Evolutionary conservation across 2,329 filamentous ascomycete genomes (phyloP).

Genomic region (Shiraia bambusicola): DNA sequence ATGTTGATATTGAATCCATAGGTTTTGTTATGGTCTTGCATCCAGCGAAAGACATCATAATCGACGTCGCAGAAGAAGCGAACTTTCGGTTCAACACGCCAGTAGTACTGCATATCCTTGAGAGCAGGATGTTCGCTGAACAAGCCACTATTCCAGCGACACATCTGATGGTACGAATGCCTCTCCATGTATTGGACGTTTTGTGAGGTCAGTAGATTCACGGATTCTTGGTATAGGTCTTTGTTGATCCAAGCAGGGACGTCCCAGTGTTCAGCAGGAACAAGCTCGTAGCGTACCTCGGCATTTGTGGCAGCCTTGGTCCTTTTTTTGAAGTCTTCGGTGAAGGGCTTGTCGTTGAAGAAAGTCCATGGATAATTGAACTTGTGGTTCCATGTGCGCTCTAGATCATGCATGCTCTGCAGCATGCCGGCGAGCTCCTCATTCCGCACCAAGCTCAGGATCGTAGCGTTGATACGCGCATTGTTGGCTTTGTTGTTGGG

Average conservation of each 20-base stretch:
- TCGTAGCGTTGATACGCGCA: constrained; percentile 87
- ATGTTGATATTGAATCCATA: constrained; percentile 99
- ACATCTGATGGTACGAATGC: constrained; percentile 97
- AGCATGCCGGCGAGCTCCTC: constrained; percentile 83
- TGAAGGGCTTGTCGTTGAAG: constrained; percentile 94
- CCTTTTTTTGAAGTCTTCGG: constrained; percentile 84
- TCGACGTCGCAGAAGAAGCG: constrained; percentile 99
- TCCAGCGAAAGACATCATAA: constrained; percentile 97
- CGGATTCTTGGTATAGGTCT: constrained; percentile 81
- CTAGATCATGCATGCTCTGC: constrained; percentile 85
- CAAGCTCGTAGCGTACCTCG: constrained; percentile 80
- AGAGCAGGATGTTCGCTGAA: constrained; percentile 97
- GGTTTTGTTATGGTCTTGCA: constrained; percentile 97
- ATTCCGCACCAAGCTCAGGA: constrained; percentile 90
- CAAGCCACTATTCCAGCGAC: constrained; percentile 95
- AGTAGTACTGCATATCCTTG: constrained; percentile 83
- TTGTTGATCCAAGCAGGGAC: constrained; percentile 89
- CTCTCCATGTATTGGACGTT: constrained; percentile 87
- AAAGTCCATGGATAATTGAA: constrained; percentile 99
- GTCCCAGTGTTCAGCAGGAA: constrained; percentile 95
- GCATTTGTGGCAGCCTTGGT: constrained; percentile 85
- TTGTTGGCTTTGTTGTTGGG: constrained; percentile 68
- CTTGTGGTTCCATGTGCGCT: constrained; percentile 94
- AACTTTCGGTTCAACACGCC: constrained; percentile 97
- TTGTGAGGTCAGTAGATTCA: constrained; percentile 77